Conservation (phyloP, 2,329 filamentous ascomycete species). For the Zasmidium citrigriseum region DNA sequence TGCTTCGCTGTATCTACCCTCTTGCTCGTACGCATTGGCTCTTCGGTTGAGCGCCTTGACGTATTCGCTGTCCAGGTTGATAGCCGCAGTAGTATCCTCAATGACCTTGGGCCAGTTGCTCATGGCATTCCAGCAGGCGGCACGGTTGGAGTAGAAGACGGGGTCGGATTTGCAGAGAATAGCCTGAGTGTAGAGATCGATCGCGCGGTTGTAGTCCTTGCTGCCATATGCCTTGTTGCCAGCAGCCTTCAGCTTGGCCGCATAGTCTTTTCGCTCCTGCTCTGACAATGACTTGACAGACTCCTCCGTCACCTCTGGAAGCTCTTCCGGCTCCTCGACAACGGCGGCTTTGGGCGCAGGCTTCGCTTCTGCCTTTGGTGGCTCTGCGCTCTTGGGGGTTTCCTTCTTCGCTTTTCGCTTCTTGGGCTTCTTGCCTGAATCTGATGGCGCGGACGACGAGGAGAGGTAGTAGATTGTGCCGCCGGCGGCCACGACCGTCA, state of each 20-base stretch:
- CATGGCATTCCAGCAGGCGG: conserved; percentile 93
- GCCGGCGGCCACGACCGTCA: conserved; percentile 87
- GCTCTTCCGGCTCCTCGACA: conserved; percentile 45
- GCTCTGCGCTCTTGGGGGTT: conserved; percentile 51
- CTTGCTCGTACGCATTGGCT: conserved; percentile 94
- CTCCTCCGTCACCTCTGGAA: conserved; percentile 52
- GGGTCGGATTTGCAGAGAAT: conserved; percentile 97
- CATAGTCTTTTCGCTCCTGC: conserved; percentile 80
- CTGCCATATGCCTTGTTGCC: conserved; percentile 95
- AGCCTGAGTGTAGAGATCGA: conserved; percentile 91
- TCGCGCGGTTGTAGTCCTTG: conserved; percentile 91
- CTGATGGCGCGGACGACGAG: conserved; percentile 39
- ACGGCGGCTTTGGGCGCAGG: conserved; percentile 31
- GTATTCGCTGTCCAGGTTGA: conserved; percentile 92
- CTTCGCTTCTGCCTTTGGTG: conserved; percentile 25
- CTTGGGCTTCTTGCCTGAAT: conserved; percentile 73
- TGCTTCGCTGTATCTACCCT: conserved; percentile 87
- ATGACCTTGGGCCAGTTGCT: conserved; percentile 94
- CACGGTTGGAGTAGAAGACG: conserved; percentile 98
- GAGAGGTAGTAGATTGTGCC: conserved; percentile 89
- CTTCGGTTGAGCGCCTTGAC: conserved; percentile 96
- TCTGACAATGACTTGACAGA: conserved; percentile 46
- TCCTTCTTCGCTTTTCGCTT: conserved; percentile 87
- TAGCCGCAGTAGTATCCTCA: conserved; percentile 92
- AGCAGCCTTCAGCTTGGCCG: conserved; percentile 87